These are phyloP conservation scores for Suhomyces bolitotheri DNA, from an alignment of 1,139 yeast species.

Conservation along the genomic window DNA sequence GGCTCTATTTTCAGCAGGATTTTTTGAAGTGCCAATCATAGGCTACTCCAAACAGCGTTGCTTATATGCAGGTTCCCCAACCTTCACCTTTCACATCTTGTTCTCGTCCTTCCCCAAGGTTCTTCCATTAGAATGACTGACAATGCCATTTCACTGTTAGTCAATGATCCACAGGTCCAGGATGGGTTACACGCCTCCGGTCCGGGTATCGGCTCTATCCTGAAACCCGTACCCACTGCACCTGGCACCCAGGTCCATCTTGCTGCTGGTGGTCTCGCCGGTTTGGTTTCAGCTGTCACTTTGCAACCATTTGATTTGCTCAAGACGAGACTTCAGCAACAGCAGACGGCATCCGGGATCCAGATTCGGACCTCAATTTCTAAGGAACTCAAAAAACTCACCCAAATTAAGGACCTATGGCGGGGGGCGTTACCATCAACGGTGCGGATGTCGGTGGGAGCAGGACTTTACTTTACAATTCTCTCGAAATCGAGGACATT, in stretches of 20 bases:
- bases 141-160: constrained; percentile 2
- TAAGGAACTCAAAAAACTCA: constrained; percentile 48
- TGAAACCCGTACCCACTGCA: constrained; percentile 1
- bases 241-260: constrained; percentile 46
- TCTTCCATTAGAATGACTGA: constrained; percentile 3
- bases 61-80: no score
- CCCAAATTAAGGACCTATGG: constrained; percentile 66
- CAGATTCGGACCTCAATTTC: constrained; percentile 40
- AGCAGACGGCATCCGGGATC: constrained; percentile 33
- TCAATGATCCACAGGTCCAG: constrained; percentile 3
- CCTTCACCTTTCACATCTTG: no score
- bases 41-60: no score
- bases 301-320: constrained; percentile 89
- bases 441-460: constrained; percentile 84
- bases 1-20: no score
- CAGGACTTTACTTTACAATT: constrained; percentile 79
- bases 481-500: constrained; percentile 61
- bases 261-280: constrained; percentile 84
- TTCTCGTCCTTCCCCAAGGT: background rate
- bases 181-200: background rate
- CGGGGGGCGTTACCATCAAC: constrained; percentile 93
- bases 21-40: no score
- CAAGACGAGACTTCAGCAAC: constrained; percentile 88
- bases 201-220: background rate
- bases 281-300: constrained; percentile 75